phyloP scores from a whole-genome alignment of 148 eudicot genomes.

The Simmondsia chinensis region DNA sequence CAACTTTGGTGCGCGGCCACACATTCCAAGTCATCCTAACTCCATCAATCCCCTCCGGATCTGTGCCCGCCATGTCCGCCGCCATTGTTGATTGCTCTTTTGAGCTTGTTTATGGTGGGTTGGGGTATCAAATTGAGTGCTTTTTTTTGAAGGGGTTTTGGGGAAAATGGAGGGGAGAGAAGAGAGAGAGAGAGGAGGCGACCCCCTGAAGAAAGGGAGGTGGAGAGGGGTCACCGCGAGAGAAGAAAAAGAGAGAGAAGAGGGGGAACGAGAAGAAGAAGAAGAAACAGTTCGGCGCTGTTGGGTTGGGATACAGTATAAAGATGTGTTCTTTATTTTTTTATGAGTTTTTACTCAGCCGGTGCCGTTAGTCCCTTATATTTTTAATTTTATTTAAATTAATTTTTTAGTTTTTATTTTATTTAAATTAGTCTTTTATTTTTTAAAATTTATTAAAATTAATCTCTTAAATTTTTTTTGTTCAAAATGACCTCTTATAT shows the following conservation, averaged over 20 bases:
- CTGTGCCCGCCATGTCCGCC: conserved; percentile 51
- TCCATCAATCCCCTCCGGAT: conserved; percentile 82
- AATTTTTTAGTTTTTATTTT: no score
- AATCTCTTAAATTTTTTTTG: no score
- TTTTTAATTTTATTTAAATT: no score
- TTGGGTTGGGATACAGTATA: no score
- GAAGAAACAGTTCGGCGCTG: neutral
- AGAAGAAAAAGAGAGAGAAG: conserved; percentile 11
- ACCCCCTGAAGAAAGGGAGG: conserved; percentile 23
- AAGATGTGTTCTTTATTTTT: no score
- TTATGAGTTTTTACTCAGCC: no score
- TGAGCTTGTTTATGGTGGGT: neutral
- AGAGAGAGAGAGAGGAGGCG: no score
- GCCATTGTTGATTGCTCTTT: conserved; percentile 23
- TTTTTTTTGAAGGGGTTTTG: neutral
- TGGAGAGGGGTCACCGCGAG: conserved; percentile 23
- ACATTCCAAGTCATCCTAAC: conserved; percentile 79
- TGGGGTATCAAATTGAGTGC: neutral
- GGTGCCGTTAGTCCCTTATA: no score
- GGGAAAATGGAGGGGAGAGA: conserved; percentile 7
- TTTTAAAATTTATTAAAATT: no score
- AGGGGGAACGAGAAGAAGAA: conserved; percentile 20
- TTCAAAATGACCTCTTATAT: no score
- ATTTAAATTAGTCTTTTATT: no score
- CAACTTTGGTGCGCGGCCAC: conserved; percentile 91